Evolutionary conservation across 352 stramenopile genomes (phyloP).

Genomic region (Pythium grandisporangium): DNA sequence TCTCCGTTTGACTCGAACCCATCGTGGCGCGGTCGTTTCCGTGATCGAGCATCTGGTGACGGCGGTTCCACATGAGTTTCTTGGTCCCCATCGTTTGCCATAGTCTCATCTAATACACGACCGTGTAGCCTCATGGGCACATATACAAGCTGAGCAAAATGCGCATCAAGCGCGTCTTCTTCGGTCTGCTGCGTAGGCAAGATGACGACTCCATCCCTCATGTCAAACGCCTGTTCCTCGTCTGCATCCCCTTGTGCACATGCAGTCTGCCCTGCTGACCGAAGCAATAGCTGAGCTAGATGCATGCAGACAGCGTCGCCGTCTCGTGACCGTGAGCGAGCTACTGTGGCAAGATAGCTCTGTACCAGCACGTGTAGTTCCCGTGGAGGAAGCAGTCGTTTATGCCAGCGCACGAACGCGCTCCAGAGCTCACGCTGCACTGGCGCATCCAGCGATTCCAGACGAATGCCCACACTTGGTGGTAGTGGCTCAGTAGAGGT

Average conservation of each 20-base stretch:
- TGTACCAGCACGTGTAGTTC: conserved; percentile 1
- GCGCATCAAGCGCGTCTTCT: conserved; percentile 1
- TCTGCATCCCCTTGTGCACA: background rate
- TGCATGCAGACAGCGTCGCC: conserved; percentile 6
- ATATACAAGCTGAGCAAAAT: background rate
- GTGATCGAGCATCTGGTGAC: too few species aligned
- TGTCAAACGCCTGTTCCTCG: conserved; percentile 1
- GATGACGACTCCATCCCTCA: too few species aligned
- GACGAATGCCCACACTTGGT: conserved; percentile 20
- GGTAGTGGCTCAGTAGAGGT: too few species aligned
- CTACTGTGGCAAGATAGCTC: conserved; percentile 4
- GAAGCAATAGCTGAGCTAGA: conserved; percentile 3
- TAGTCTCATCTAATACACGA: too few species aligned
- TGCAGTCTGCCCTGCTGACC: too few species aligned
- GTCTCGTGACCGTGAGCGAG: background rate
- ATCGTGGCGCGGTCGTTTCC: too few species aligned
- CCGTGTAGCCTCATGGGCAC: too few species aligned
- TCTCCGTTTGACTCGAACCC: too few species aligned
- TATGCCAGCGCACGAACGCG: conserved; percentile 20
- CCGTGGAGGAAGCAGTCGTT: background rate
- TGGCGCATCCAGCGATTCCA: conserved; percentile 25
- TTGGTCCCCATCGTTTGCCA: too few species aligned
- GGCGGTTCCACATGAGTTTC: too few species aligned
- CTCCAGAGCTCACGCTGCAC: conserved; percentile 58
- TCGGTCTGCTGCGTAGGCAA: too few species aligned